These are phyloP conservation scores for Rhodotorula mucilaginosa DNA, from an alignment of 1,284 basidiomycete genomes.

Conservation along the genomic window DNA sequence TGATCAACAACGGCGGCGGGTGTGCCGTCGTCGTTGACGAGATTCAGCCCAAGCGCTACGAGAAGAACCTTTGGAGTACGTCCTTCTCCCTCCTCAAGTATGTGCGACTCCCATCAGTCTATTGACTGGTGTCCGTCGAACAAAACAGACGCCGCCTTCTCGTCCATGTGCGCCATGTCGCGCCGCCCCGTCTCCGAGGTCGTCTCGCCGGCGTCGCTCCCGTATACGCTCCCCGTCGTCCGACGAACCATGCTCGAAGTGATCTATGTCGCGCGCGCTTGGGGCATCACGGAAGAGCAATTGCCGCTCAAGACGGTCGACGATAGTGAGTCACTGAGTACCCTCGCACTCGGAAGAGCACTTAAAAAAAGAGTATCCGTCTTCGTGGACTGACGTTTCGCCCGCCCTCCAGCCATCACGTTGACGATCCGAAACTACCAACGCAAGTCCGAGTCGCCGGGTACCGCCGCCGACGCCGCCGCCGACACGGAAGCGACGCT, in stretches of 20 bases:
- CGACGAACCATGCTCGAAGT: slow-evolving; percentile 50
- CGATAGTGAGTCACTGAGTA: slow-evolving; percentile 18
- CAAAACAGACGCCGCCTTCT: slow-evolving; percentile 19
- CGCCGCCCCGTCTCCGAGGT: slow-evolving; percentile 51
- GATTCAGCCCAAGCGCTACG: slow-evolving; percentile 53
- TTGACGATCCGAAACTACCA: slow-evolving; percentile 36
- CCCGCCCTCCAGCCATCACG: slow-evolving; percentile 7
- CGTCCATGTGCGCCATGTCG: slow-evolving; percentile 49
- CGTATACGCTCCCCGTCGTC: slow-evolving; percentile 49
- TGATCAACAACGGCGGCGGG: slow-evolving; percentile 51
- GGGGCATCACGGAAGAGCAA: slow-evolving; percentile 33
- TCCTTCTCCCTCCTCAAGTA: too few species aligned
- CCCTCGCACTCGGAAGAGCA: not conserved
- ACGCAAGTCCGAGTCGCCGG: slow-evolving; percentile 1
- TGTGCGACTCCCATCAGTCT: too few species aligned
- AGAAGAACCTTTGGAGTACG: not conserved
- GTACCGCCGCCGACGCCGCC: slow-evolving; percentile 23
- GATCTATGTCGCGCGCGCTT: slow-evolving; percentile 49
- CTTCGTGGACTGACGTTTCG: too few species aligned
- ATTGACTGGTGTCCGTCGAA: too few species aligned
- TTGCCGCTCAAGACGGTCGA: slow-evolving; percentile 35
- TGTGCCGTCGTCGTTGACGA: slow-evolving; percentile 48
- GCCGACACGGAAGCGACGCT: slow-evolving; percentile 6
- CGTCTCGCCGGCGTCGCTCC: slow-evolving; percentile 45
- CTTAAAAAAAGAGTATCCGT: not conserved